Evolutionary conservation across 371 early-diverging fungal genomes (phyloP).

Genomic region (Mortierella sp.): DNA sequence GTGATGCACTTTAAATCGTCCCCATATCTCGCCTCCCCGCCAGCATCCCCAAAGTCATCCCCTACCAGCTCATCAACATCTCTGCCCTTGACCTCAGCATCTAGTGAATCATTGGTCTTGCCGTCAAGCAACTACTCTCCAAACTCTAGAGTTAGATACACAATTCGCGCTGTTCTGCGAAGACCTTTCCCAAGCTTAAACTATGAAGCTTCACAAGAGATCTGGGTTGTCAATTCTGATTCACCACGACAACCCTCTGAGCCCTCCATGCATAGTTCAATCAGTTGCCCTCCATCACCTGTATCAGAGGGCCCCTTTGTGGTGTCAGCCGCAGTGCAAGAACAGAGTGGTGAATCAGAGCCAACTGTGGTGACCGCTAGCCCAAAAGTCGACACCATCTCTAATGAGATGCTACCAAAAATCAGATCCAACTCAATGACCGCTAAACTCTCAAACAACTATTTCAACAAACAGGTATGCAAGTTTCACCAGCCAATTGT

Average conservation of each 20-base stretch:
- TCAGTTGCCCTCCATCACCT: background rate
- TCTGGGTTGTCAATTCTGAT: constrained; percentile 39
- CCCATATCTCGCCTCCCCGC: background rate
- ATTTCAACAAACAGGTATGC: constrained; percentile 20
- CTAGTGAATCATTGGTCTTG: background rate
- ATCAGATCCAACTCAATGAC: background rate
- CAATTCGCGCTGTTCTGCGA: constrained; percentile 38
- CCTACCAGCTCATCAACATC: constrained; percentile 2
- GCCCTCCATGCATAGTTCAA: background rate
- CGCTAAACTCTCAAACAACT: constrained; percentile 10
- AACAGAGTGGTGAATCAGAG: background rate
- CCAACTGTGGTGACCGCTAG: too few relatives aligned
- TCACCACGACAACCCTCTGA: constrained; percentile 1
- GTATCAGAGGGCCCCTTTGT: background rate
- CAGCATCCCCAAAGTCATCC: constrained; percentile 10
- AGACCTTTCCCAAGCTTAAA: constrained; percentile 44
- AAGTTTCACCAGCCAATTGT: background rate
- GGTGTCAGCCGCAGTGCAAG: background rate
- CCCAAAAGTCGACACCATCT: too few relatives aligned
- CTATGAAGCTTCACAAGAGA: constrained; percentile 40
- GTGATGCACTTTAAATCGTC: constrained; percentile 23
- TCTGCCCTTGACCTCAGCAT: background rate
- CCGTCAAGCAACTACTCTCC: constrained; percentile 31
- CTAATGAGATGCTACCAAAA: background rate
- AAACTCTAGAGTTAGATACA: constrained; percentile 23